A percentile compares a stretch with the other conserved stretches of the same genome.
phyloP scores from a whole-genome alignment of 495 filamentous ascomycete genomes.

The Parathielavia hyrcaniae region DNA sequence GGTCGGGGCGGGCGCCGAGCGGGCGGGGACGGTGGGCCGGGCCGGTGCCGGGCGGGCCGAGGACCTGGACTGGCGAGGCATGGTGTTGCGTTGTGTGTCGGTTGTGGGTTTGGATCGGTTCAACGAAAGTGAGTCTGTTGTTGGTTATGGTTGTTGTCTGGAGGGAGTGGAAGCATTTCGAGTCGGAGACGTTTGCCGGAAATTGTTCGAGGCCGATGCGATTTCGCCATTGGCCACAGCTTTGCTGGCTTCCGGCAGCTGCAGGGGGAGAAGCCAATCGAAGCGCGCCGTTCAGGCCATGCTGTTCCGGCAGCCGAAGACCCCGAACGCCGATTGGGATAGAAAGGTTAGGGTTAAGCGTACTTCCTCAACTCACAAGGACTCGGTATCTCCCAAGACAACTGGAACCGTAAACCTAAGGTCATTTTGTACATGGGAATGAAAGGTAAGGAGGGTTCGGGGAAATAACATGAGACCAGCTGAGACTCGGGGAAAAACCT shows the following conservation, averaged over 20 bases:
- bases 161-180: neutral
- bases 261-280: slow-evolving; percentile 26
- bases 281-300: slow-evolving; percentile 10
- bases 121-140: neutral
- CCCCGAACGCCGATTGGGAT: neutral
- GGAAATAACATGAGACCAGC: too few relatives aligned
- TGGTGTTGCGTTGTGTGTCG: slow-evolving; percentile 38
- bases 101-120: neutral
- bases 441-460: too few relatives aligned
- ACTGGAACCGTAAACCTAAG: too few relatives aligned
- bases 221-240: slow-evolving; percentile 31
- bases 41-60: slow-evolving; percentile 55
- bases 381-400: too few relatives aligned
- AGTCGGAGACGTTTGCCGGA: slow-evolving; percentile 14
- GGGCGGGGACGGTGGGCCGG: slow-evolving; percentile 60
- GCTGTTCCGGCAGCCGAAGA: neutral
- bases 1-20: slow-evolving; percentile 52
- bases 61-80: slow-evolving; percentile 74
- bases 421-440: too few relatives aligned
- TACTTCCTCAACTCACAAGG: too few relatives aligned
- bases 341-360: slow-evolving; percentile 7
- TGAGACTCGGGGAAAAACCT: too few relatives aligned
- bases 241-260: slow-evolving; percentile 2
- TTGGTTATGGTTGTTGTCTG: slow-evolving; percentile 7
- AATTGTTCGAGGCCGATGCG: slow-evolving; percentile 5